Evolutionary conservation across 768 basidiomycete species (phyloP), one percentile per base, ranked within the genome.

Genomic region (Russula compacta): DNA sequence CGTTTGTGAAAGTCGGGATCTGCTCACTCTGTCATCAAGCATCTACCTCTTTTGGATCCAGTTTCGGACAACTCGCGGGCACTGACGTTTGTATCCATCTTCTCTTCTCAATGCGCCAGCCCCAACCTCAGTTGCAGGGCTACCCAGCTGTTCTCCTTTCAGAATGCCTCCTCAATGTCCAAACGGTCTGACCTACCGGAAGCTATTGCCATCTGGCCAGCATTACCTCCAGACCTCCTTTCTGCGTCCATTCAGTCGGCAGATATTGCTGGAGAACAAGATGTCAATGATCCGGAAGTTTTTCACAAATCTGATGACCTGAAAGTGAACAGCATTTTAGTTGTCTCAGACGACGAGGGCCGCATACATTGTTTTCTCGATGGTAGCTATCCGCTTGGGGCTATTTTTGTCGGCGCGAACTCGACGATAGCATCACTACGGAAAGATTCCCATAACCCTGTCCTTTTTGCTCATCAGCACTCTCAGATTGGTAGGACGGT

Each of bases 81-180:
- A 61, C 70, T 82, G 67, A 86, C 83, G 89, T 91, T 68, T 64
- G 82, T 74, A 54, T 54, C 64, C 58, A 40, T 49, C 61, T 19
- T 40, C 47, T 58, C 39, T n/a, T 57, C 51, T 49, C 38, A 38
- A 49, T 58, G 59, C 42, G 12, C 36, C 52, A 43, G 39, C 55
- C 52, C 59, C 46, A 64, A 58, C 38, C 7, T 10, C 6, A 33
- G 10, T 44, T 70, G 50, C 36, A 92, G 90, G 59, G 85, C 86
- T 8, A 84, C 84, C 57, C 86, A 91, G 73, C 73, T 92, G 43
- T 92, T 92, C 70, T 85, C 87, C 43, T 90, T 91, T 69, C 86
- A 89, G 73, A 84, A 83, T 42, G 81, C 82, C 10, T 82, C 84
- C 58, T 81, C 80, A 14, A 80, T 76, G 36, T 70, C 70, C 32